Conservation (phyloP, 2,329 filamentous ascomycete species). For the Pestalotiopsis fici region DNA sequence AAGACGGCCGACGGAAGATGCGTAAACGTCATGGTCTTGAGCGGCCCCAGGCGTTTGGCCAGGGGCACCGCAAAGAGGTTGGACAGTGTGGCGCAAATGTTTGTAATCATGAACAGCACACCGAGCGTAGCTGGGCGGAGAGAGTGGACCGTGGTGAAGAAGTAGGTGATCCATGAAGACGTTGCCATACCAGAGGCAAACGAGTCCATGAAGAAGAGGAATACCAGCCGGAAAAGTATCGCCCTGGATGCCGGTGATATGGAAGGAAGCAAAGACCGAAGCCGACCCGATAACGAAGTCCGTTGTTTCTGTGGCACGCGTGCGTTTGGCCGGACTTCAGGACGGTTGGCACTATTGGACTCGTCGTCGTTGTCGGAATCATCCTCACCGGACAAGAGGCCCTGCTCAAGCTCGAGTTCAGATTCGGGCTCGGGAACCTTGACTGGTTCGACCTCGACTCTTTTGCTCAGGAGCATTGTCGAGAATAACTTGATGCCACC, state of each 20-base stretch:
- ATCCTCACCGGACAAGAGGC: constrained; percentile 31
- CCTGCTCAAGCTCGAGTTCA: constrained; percentile 38
- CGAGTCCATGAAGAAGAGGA: constrained; percentile 68
- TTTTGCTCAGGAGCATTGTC: too few relatives aligned
- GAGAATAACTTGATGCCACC: constrained; percentile 47
- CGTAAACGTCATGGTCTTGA: constrained; percentile 28
- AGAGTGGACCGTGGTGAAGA: constrained; percentile 19
- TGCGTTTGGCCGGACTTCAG: not conserved
- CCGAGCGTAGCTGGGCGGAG: constrained; percentile 20
- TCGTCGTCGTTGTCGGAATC: constrained; percentile 36
- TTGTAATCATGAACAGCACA: constrained; percentile 20
- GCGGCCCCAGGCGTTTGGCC: constrained; percentile 18
- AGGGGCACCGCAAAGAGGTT: constrained; percentile 17
- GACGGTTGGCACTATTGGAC: not conserved
- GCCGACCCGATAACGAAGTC: not conserved
- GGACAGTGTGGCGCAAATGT: constrained; percentile 17
- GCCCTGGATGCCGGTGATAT: not conserved
- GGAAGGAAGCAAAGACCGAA: not conserved
- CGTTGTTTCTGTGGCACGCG: not conserved
- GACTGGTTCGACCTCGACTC: too few relatives aligned
- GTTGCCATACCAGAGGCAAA: constrained; percentile 38
- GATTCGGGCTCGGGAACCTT: too few relatives aligned
- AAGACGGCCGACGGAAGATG: constrained; percentile 52
- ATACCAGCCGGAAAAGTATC: constrained; percentile 32
- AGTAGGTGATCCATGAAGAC: constrained; percentile 20